phyloP scores from a whole-genome alignment of 345 rosid genomes.

The Atalantia buxifolia region DNA sequence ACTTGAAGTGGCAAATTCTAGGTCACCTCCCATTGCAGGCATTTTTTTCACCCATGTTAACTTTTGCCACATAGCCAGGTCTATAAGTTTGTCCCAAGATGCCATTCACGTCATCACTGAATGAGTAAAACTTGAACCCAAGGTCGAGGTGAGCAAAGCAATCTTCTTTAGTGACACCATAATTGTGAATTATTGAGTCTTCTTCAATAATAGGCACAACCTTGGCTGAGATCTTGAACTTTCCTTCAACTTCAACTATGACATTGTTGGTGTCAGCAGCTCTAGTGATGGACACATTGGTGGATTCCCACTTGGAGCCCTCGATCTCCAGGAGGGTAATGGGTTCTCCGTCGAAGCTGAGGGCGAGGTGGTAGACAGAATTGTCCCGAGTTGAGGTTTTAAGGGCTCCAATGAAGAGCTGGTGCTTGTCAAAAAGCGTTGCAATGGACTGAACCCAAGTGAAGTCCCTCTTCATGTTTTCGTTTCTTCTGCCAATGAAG shows the following conservation, averaged over 20 bases:
- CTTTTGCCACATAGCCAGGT: conserved; percentile 45
- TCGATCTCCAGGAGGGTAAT: conserved; percentile 26
- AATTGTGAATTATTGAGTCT: conserved; percentile 56
- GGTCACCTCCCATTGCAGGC: conserved; percentile 66
- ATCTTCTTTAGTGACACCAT: conserved; percentile 49
- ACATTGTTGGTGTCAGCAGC: not conserved
- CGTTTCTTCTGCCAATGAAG: conserved; percentile 48
- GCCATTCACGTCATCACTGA: conserved; percentile 50
- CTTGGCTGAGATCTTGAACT: conserved; percentile 42
- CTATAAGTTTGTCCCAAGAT: conserved; percentile 62
- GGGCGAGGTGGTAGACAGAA: conserved; percentile 34
- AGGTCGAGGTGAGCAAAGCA: conserved; percentile 68
- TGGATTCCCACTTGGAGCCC: conserved; percentile 36
- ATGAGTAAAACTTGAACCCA: conserved; percentile 51
- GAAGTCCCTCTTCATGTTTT: conserved; percentile 54
- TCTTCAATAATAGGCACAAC: conserved; percentile 53
- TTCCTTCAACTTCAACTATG: conserved; percentile 36
- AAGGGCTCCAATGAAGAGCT: conserved; percentile 42
- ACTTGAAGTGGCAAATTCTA: conserved; percentile 44
- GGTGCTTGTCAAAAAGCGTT: conserved; percentile 47
- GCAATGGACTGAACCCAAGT: conserved; percentile 60
- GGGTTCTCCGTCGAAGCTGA: conserved; percentile 36
- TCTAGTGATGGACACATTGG: not conserved
- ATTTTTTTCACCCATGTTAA: conserved; percentile 53
- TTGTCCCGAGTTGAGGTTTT: conserved; percentile 60